These are phyloP conservation scores for Miscanthus lutarioriparius DNA, from an alignment of 176 grass and related monocot genomes.

Conservation along the genomic window DNA sequence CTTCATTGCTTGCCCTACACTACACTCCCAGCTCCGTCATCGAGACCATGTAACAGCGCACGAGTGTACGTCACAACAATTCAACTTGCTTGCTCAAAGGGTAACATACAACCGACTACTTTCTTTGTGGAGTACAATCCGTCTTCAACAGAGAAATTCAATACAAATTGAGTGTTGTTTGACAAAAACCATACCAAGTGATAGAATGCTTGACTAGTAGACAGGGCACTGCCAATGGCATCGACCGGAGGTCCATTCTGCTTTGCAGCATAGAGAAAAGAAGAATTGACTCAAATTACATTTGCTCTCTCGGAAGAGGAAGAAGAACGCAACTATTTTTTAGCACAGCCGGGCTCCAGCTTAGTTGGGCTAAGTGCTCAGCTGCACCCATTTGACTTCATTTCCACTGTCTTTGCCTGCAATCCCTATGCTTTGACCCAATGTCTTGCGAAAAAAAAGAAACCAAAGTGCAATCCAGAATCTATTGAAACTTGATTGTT, in stretches of 20 bases:
- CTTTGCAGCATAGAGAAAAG: background rate
- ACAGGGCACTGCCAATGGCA: background rate
- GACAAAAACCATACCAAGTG: background rate
- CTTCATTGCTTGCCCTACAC: conserved; percentile 22
- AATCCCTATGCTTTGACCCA: background rate
- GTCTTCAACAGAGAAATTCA: background rate
- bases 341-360: background rate
- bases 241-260: too few relatives aligned
- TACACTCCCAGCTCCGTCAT: conserved; percentile 9
- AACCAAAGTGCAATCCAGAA: background rate
- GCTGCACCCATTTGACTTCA: background rate
- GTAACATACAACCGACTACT: background rate
- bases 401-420: background rate
- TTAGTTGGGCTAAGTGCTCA: background rate
- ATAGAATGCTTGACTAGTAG: background rate
- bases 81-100: background rate
- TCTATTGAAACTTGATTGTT: background rate
- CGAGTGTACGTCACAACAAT: background rate
- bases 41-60: background rate
- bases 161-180: background rate
- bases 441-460: background rate
- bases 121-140: background rate
- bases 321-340: background rate
- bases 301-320: background rate
- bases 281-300: background rate